Percentiles rank a stretch among this genome's conserved stretches.
Evolutionary conservation across 169 alveolate genomes (phyloP).

Genomic region (Plasmodium gonderi): DNA sequence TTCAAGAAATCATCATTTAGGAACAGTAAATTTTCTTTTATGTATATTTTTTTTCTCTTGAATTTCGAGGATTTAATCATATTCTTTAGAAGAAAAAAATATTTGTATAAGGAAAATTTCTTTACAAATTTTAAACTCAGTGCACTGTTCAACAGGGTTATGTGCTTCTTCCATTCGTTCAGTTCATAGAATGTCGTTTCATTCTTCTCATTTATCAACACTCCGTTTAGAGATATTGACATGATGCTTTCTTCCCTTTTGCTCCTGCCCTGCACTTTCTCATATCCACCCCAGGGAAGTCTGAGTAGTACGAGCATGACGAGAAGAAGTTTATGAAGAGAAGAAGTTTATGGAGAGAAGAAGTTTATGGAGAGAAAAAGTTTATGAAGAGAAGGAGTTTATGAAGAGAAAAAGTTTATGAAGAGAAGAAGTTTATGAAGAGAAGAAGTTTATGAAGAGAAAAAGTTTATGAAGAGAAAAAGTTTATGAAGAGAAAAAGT

Average conservation of each 20-base stretch:
- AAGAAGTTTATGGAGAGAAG: background rate
- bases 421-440: no score
- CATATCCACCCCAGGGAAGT: constrained; percentile 13
- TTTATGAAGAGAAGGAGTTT: background rate
- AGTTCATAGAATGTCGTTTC: constrained; percentile 54
- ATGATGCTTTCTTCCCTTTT: constrained; percentile 9
- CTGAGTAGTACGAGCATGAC: background rate
- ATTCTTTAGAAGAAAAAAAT: constrained; percentile 45
- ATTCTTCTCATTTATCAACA: constrained; percentile 50
- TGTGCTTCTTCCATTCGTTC: constrained; percentile 36
- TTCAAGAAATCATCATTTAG: constrained; percentile 10
- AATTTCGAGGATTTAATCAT: constrained; percentile 3
- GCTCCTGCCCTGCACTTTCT: background rate
- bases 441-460: no score
- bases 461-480: no score
- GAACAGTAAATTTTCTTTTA: constrained; percentile 40
- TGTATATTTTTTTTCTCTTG: constrained; percentile 24
- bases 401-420: background rate
- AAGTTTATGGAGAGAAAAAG: background rate
- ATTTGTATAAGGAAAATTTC: constrained; percentile 40
- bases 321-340: background rate
- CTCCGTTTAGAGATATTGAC: constrained; percentile 52
- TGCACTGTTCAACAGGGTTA: constrained; percentile 29
- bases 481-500: no score
- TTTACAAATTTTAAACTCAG: constrained; percentile 27